Conservation (phyloP, 23 red algal genomes). For the Cyanidium caldarium region DNA sequence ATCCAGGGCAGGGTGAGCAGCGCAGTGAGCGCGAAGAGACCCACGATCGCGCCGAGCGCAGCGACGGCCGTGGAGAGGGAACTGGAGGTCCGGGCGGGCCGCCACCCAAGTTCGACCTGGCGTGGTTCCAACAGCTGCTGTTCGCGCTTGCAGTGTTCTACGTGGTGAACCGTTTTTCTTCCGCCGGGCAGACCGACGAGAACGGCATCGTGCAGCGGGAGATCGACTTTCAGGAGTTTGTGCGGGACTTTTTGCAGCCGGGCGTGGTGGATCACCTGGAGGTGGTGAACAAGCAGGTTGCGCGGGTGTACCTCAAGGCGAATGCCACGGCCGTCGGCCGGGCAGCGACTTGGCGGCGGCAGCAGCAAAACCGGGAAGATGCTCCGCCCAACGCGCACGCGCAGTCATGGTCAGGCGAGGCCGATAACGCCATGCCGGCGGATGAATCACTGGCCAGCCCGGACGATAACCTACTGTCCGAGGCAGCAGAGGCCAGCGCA, state of each 20-base stretch:
- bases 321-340: neutral
- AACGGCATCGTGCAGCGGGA: slow-evolving; percentile 11
- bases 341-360: no score
- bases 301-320: slow-evolving; percentile 46
- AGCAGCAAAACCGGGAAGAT: neutral
- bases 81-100: no score
- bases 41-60: no score
- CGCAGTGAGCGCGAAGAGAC: no score
- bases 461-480: no score
- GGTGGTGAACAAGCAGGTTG: slow-evolving; percentile 62
- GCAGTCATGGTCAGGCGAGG: no score
- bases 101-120: neutral
- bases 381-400: neutral
- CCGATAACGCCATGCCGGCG: no score
- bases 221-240: slow-evolving; percentile 91
- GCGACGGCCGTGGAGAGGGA: no score
- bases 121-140: neutral
- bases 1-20: no score
- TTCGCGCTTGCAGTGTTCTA: neutral
- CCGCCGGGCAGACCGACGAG: neutral
- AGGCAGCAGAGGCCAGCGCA: no score
- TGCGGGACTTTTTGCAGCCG: slow-evolving; percentile 58
- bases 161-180: neutral
- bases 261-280: slow-evolving; percentile 80
- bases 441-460: no score